These are phyloP conservation scores for Naganishia sp. DNA, from an alignment of 1,284 basidiomycete genomes.

Conservation along the genomic window DNA sequence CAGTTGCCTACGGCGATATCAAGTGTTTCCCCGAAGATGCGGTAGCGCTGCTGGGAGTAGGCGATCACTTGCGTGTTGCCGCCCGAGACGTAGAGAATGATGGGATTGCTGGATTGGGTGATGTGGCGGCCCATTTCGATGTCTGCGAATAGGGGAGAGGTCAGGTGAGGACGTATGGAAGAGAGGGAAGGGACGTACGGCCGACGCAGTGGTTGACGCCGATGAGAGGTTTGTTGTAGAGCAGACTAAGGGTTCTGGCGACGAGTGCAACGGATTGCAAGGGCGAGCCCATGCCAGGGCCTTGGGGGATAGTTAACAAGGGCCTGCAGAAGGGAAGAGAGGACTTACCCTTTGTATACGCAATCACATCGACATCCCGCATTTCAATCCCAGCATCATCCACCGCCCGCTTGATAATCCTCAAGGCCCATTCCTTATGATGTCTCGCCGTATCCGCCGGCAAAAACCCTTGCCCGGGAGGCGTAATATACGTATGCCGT, in stretches of 20 bases:
- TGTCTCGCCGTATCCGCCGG: constrained; percentile 93
- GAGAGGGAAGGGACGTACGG: constrained; percentile 62
- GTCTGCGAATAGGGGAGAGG: constrained; percentile 63
- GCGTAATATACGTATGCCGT: constrained; percentile 96
- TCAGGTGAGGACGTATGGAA: background rate
- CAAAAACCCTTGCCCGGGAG: constrained; percentile 95
- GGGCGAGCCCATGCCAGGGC: constrained; percentile 98
- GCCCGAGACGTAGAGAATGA: constrained; percentile 97
- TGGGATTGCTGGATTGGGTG: constrained; percentile 89
- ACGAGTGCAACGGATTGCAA: constrained; percentile 92
- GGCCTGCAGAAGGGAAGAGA: background rate
- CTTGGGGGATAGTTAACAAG: constrained; percentile 54
- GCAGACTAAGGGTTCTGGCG: constrained; percentile 84
- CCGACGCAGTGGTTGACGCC: constrained; percentile 99
- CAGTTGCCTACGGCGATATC: constrained; percentile 99
- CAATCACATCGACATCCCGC: constrained; percentile 86
- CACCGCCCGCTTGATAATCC: constrained; percentile 80
- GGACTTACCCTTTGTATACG: constrained; percentile 85
- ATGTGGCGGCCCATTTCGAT: constrained; percentile 99
- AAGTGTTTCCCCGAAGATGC: constrained; percentile 98
- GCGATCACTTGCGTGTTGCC: constrained; percentile 99
- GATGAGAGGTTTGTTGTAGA: constrained; percentile 88
- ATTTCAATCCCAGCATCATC: constrained; percentile 69
- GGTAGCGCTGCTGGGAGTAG: constrained; percentile 93
- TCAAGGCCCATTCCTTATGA: constrained; percentile 88